Evolutionary conservation across 2,329 filamentous ascomycete species (phyloP), one percentile per base, ranked within the genome.

Genomic region (Scytalidium lignicola): DNA sequence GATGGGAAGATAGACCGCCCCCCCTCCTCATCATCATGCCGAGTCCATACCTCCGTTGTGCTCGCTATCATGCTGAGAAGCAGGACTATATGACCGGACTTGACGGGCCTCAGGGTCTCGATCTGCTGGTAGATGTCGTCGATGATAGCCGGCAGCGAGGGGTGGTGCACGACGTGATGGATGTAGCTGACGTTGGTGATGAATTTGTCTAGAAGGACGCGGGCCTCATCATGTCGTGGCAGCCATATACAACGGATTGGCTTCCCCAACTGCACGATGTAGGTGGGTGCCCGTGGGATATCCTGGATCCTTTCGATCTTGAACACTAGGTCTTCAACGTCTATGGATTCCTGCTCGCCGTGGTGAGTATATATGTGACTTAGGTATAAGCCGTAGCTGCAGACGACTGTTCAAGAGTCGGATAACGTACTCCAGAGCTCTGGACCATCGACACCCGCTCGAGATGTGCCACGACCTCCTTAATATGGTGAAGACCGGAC

Each of bases 211-310:
- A 56, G 40, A 15, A 54, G 46, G 23, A 56, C 28, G 20, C 50
- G 45, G 3, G 52, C 46, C 26, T 56, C 52, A 2, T 42, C 21
- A 32, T 51, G 44, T 19, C 37, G 42, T 15, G 53, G 53, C 2
- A 55, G 37, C 49, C 51, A 53, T n/a, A 55, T 37, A 48, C 53
- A 55, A 43, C 46, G 46, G 17, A 42, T 41, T 8, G 41, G 41
- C 15, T 51, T 19, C 6, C 7, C 23, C 18, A n/a, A 19, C 48
- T 26, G 44, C 29, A 44, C 9, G 22, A 54, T 50, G 28, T 54
- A 52, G 10, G 88, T 92, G 2, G 88, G 88, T n/a, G 83, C 86
- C 51, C 88, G 79, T 32, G 87, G 86, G n/a, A 83, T 68, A 56
- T 88, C 83, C 57, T 90, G 85, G 5, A 86, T 46, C 10, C 51